Percentiles rank a stretch among this genome's conserved stretches.
Evolutionary conservation across 129 eudicot genomes (phyloP).

Genomic region (Logfia minima): DNA sequence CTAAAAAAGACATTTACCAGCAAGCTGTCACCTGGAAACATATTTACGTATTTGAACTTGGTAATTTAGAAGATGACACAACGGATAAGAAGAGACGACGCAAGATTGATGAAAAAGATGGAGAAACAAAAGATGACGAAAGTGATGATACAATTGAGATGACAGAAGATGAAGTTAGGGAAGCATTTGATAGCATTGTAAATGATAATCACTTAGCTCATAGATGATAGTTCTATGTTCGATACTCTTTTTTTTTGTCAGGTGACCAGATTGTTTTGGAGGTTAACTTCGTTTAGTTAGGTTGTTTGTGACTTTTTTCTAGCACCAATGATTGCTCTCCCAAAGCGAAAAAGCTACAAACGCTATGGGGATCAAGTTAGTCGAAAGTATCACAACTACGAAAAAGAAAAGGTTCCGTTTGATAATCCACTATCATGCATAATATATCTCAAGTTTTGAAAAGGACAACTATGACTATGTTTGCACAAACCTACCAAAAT

Average conservation of each 20-base stretch:
- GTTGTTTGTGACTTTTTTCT: not conserved
- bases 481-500: too few species aligned
- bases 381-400: too few species aligned
- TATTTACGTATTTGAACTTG: constrained; percentile 66
- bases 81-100: constrained; percentile 34
- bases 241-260: constrained; percentile 13
- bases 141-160: constrained; percentile 91
- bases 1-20: constrained; percentile 55
- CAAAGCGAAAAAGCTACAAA: not conserved
- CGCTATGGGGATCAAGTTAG: not conserved
- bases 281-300: not conserved
- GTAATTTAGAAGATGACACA: constrained; percentile 35
- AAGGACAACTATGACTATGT: too few species aligned
- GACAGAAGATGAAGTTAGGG: constrained; percentile 86
- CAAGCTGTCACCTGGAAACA: constrained; percentile 66
- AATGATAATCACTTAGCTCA: constrained; percentile 8
- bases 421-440: too few species aligned
- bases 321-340: not conserved
- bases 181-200: constrained; percentile 57
- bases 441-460: too few species aligned
- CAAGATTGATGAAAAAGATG: constrained; percentile 27
- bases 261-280: not conserved
- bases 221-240: constrained; percentile 16
- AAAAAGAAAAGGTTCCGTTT: too few species aligned
- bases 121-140: constrained; percentile 41